These are phyloP conservation scores for Apiospora marii DNA, from an alignment of 2,329 filamentous ascomycete species.

Conservation along the genomic window DNA sequence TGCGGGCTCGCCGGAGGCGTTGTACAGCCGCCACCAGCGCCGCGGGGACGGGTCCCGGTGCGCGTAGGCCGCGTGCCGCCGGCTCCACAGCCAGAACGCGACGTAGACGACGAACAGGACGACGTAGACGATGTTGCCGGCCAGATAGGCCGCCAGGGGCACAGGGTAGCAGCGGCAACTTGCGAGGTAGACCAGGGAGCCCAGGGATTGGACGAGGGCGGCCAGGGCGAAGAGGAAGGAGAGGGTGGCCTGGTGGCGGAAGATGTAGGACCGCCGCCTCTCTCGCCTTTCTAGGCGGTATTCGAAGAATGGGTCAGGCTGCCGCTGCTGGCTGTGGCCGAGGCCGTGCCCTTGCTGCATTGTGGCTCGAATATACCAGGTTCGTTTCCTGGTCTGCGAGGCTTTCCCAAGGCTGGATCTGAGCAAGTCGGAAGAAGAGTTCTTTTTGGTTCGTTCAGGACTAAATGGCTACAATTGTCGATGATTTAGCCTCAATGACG, in stretches of 20 bases:
- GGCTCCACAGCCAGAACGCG: not conserved
- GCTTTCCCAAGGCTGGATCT: not conserved
- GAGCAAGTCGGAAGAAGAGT: not conserved
- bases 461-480: not conserved
- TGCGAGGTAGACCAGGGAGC: not conserved
- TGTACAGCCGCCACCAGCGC: not conserved
- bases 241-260: not conserved
- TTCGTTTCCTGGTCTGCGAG: not conserved
- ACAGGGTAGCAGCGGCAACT: not conserved
- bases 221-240: conserved; percentile 3
- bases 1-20: not conserved
- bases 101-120: not conserved
- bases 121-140: not conserved
- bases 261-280: not conserved
- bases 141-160: not conserved
- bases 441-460: not conserved
- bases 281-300: not conserved
- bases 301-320: not conserved
- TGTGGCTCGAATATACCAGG: not conserved
- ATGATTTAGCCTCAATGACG: not conserved
- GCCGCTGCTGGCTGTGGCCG: not conserved
- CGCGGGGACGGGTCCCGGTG: not conserved
- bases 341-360: not conserved
- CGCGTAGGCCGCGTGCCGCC: not conserved
- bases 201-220: not conserved